phyloP scores from a whole-genome alignment of 1,139 yeast genomes.

The Geotrichum carabidarum region DNA sequence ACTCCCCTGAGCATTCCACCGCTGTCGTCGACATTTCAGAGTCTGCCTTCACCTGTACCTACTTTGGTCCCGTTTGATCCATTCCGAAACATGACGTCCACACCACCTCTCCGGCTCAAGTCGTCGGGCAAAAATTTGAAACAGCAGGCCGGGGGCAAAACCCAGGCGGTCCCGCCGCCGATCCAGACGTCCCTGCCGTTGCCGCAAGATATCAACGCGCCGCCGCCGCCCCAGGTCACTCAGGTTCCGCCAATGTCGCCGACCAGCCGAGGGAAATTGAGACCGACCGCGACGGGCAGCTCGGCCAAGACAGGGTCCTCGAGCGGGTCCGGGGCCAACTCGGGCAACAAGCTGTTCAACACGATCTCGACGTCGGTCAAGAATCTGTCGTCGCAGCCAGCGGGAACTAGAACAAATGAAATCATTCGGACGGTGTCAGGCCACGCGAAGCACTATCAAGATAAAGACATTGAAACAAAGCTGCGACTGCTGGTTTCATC shows the following conservation, averaged over 20 bases:
- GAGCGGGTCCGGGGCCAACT: neutral
- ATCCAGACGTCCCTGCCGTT: conserved; percentile 3
- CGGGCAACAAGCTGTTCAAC: neutral
- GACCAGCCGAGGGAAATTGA: neutral
- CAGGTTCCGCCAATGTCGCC: conserved; percentile 2
- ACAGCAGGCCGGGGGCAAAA: neutral
- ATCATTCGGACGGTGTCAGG: neutral
- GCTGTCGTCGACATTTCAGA: neutral
- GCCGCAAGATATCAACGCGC: neutral
- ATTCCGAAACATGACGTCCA: neutral
- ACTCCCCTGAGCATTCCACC: neutral
- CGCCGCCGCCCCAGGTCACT: neutral
- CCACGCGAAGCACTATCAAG: conserved; percentile 23
- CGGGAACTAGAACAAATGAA: neutral
- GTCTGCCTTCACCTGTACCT: neutral
- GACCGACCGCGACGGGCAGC: neutral
- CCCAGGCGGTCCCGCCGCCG: conserved; percentile 2
- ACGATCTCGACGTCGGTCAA: conserved; percentile 3
- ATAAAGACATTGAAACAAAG: conserved; percentile 26
- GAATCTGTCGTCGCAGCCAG: conserved; percentile 1
- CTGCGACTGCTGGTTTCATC: conserved; percentile 27
- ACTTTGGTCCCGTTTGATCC: neutral
- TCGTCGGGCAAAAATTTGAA: conserved; percentile 1
- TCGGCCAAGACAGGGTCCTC: neutral
- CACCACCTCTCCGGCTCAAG: conserved; percentile 11